Conservation (phyloP, 1,284 basidiomycete species). For the Mycosarcoma maydis region DNA sequence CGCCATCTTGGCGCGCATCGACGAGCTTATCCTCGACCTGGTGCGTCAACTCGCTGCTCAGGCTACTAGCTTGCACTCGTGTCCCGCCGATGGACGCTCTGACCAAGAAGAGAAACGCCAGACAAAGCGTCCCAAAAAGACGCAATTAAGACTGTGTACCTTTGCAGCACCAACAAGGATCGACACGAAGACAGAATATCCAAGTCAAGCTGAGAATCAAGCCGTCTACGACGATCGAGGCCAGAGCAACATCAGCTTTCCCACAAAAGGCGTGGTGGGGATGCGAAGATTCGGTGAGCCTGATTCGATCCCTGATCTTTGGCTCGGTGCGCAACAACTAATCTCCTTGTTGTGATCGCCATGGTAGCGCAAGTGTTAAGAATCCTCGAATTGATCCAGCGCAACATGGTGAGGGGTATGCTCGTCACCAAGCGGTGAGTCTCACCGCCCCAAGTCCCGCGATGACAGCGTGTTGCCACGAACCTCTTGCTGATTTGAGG, state of each 20-base stretch:
- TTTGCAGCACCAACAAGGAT: too few relatives aligned
- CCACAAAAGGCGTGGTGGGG: conserved; percentile 7
- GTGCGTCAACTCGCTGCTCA: conserved; percentile 12
- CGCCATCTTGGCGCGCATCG: conserved; percentile 16
- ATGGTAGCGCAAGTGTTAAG: conserved; percentile 42
- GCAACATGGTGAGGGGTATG: conserved; percentile 10
- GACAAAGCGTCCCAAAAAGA: too few relatives aligned
- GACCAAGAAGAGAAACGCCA: too few relatives aligned
- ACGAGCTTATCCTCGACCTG: conserved; percentile 16
- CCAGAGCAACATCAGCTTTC: conserved; percentile 8
- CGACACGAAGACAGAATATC: too few relatives aligned
- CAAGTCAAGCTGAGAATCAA: too few relatives aligned
- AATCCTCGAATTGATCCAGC: conserved; percentile 41
- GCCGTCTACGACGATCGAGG: background rate
- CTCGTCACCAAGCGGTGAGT: conserved; percentile 50
- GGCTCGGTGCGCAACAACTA: too few relatives aligned
- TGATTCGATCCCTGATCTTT: too few relatives aligned
- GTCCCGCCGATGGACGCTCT: too few relatives aligned
- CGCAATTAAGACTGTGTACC: too few relatives aligned
- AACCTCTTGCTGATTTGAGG: too few relatives aligned
- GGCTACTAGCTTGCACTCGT: background rate
- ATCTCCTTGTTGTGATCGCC: too few relatives aligned
- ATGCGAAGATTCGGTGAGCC: conserved; percentile 24
- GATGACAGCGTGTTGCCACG: too few relatives aligned
- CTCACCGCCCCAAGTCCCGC: background rate